phyloP scores from a whole-genome alignment of 768 basidiomycete species.

The Lepiota brunneoincarnata region DNA sequence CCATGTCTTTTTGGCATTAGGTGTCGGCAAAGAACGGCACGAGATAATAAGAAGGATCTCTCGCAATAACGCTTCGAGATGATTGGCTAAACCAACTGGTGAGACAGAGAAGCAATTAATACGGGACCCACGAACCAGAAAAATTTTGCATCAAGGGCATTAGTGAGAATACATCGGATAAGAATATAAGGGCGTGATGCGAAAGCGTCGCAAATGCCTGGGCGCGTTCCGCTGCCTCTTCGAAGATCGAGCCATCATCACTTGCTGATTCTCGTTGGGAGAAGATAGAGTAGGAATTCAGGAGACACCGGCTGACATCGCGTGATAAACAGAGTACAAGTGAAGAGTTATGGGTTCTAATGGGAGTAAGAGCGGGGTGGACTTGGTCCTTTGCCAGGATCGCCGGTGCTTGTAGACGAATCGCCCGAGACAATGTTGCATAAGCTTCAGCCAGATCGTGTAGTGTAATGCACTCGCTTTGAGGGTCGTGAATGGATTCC shows the following conservation, averaged over 20 bases:
- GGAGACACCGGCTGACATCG: slow-evolving; percentile 45
- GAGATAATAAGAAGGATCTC: slow-evolving; percentile 43
- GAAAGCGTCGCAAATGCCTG: slow-evolving; percentile 45
- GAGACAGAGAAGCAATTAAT: neutral
- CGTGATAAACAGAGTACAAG: slow-evolving; percentile 37
- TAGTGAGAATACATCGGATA: slow-evolving; percentile 51
- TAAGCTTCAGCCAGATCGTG: slow-evolving; percentile 68
- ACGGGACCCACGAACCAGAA: slow-evolving; percentile 37
- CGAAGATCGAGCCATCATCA: slow-evolving; percentile 18
- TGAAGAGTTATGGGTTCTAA: slow-evolving; percentile 28
- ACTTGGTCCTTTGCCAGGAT: slow-evolving; percentile 16
- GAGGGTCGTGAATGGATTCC: slow-evolving; percentile 39
- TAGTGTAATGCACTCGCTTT: slow-evolving; percentile 32
- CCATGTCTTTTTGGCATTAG: slow-evolving; percentile 41
- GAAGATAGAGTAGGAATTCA: slow-evolving; percentile 23
- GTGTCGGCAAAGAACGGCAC: slow-evolving; percentile 29
- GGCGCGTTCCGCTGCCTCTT: slow-evolving; percentile 37
- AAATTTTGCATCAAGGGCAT: slow-evolving; percentile 43
- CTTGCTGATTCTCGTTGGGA: slow-evolving; percentile 17
- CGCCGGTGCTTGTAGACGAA: slow-evolving; percentile 28
- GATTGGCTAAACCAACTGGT: slow-evolving; percentile 28
- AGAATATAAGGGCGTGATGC: slow-evolving; percentile 48
- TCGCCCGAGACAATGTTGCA: slow-evolving; percentile 42
- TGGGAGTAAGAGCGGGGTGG: slow-evolving; percentile 21
- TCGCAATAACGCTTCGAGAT: slow-evolving; percentile 42